Evolutionary conservation across 371 early-diverging fungal species (phyloP).

Genomic region (Polyrhizophydium stewartii): DNA sequence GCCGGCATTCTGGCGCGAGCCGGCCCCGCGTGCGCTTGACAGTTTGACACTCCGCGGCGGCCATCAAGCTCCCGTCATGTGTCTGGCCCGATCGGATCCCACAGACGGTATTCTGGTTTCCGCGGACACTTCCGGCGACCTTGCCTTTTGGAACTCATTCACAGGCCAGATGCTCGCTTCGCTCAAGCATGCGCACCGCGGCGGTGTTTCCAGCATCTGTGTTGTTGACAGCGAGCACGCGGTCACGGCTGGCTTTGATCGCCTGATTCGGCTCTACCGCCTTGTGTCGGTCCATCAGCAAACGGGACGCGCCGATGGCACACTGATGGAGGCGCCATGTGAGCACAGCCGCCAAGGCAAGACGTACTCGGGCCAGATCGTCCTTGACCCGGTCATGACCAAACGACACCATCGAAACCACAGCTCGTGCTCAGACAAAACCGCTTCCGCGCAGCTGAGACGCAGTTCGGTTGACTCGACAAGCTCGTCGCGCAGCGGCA

Average conservation of each 20-base stretch:
- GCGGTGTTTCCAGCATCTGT: conserved; percentile 21
- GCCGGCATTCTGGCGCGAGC: not conserved
- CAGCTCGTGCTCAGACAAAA: too few species aligned
- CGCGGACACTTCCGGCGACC: conserved; percentile 25
- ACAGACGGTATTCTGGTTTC: conserved; percentile 10
- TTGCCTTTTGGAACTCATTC: conserved; percentile 33
- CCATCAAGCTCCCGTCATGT: not conserved
- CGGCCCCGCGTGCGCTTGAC: too few species aligned
- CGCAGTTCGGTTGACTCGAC: too few species aligned
- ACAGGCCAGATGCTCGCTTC: conserved; percentile 20
- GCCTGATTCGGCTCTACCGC: conserved; percentile 4
- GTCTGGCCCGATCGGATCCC: not conserved
- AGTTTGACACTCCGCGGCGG: too few species aligned
- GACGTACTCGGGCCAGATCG: too few species aligned
- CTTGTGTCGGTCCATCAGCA: not conserved
- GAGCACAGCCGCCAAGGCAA: too few species aligned
- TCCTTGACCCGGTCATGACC: too few species aligned
- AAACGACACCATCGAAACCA: not conserved
- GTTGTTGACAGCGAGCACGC: conserved; percentile 15
- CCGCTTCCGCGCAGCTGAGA: too few species aligned
- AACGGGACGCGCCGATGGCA: too few species aligned
- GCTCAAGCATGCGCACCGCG: conserved; percentile 19
- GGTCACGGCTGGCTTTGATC: conserved; percentile 33
- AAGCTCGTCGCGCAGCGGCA: not conserved
- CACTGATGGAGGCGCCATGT: too few species aligned